Evolutionary conservation across 202 grass and related monocot species (phyloP).

Genomic region (Schoenoplectus tabernaemontani): DNA sequence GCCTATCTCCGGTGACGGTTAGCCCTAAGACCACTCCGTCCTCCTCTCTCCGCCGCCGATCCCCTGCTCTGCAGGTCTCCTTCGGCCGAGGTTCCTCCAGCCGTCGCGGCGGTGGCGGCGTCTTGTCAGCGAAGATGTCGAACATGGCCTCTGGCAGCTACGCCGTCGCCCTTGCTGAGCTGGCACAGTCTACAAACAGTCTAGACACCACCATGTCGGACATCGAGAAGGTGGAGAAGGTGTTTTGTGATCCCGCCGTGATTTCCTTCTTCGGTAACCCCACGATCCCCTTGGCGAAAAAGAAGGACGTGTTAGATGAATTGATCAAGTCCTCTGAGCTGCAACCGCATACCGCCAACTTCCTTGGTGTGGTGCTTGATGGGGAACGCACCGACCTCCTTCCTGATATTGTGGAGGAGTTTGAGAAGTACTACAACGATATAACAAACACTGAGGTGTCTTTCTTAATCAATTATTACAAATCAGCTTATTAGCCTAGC

Average conservation of each 20-base stretch:
- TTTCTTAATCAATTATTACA: background rate
- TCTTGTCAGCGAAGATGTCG: constrained; percentile 21
- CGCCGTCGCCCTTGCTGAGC: constrained; percentile 59
- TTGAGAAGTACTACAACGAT: constrained; percentile 64
- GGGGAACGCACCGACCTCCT: constrained; percentile 42
- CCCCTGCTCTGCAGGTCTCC: constrained; percentile 36
- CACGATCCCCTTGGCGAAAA: constrained; percentile 47
- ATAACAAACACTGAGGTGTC: constrained; percentile 58
- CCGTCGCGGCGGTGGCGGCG: constrained; percentile 39
- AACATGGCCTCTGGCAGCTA: constrained; percentile 56
- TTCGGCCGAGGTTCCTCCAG: constrained; percentile 8
- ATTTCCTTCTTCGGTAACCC: constrained; percentile 80
- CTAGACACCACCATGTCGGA: constrained; percentile 56
- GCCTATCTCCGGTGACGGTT: constrained; percentile 49
- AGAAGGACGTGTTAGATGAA: constrained; percentile 53
- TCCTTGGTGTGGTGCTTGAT: constrained; percentile 76
- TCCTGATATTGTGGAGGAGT: constrained; percentile 64
- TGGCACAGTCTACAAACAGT: constrained; percentile 40
- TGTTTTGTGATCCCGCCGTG: constrained; percentile 53
- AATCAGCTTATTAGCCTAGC: background rate
- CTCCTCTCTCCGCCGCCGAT: constrained; percentile 17
- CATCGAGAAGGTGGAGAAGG: constrained; percentile 56
- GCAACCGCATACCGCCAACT: constrained; percentile 54
- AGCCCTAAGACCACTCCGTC: constrained; percentile 29
- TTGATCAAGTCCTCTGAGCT: constrained; percentile 44